Percentiles rank a stretch among this genome's conserved stretches.
These are phyloP conservation scores for Aspergillus quadricinctus DNA, from an alignment of 2,329 filamentous ascomycete species.

Conservation along the genomic window DNA sequence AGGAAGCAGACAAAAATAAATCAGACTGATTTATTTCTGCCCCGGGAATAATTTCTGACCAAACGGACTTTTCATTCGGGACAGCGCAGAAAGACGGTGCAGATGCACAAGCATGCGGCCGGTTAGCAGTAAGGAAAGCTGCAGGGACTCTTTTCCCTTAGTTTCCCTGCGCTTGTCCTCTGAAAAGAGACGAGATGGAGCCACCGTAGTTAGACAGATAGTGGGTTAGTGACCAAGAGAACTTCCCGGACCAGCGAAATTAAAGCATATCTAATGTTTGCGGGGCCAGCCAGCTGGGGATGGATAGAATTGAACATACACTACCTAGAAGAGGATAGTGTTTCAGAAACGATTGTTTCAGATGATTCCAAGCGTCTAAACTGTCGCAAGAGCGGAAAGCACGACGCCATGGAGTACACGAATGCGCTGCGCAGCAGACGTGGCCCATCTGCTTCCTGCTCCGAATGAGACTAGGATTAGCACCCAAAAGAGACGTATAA, in stretches of 20 bases:
- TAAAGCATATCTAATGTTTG: constrained; percentile 14
- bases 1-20: constrained; percentile 16
- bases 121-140: constrained; percentile 24
- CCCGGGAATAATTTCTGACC: constrained; percentile 15
- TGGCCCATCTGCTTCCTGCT: constrained; percentile 5
- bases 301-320: constrained; percentile 14
- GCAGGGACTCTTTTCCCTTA: constrained; percentile 25
- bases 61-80: constrained; percentile 22
- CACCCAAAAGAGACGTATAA: constrained; percentile 4
- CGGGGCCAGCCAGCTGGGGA: constrained; percentile 15
- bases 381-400: constrained; percentile 8
- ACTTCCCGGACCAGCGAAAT: constrained; percentile 12
- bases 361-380: constrained; percentile 19
- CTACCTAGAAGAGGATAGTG: constrained; percentile 19
- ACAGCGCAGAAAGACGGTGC: constrained; percentile 17
- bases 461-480: constrained; percentile 11
- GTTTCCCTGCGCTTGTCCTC: constrained; percentile 10
- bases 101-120: constrained; percentile 16
- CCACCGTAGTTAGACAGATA: constrained; percentile 3
- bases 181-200: constrained; percentile 9
- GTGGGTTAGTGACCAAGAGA: constrained; percentile 1
- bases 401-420: constrained; percentile 3
- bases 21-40: constrained; percentile 9
- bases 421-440: constrained; percentile 11
- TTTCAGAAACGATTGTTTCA: constrained; percentile 25